These are phyloP conservation scores for Plantago ovata DNA, from an alignment of 257 asterid species.

Conservation along the genomic window DNA sequence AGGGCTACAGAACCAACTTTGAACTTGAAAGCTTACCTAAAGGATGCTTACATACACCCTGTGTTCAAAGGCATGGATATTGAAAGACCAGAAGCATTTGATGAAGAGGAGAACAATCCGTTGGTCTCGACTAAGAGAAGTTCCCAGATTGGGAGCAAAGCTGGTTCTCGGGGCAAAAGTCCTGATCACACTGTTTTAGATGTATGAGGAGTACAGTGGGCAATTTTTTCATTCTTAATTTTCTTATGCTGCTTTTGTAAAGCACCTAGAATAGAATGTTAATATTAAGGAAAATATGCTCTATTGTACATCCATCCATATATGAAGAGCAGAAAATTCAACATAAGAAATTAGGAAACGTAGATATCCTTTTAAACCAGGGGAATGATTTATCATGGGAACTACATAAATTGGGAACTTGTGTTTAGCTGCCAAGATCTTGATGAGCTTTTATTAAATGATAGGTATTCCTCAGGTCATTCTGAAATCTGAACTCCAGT, in stretches of 20 bases:
- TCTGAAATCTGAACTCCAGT: too few relatives aligned
- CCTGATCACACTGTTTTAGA: slow-evolving; percentile 20
- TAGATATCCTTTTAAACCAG: too few relatives aligned
- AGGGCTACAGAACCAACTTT: slow-evolving; percentile 51
- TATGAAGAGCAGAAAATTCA: neutral
- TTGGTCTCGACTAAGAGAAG: slow-evolving; percentile 46
- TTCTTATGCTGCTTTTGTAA: neutral
- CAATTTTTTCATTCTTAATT: slow-evolving; percentile 8
- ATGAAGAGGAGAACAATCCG: slow-evolving; percentile 50
- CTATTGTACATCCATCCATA: neutral
- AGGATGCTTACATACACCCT: slow-evolving; percentile 55
- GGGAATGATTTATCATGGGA: neutral
- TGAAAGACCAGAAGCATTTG: slow-evolving; percentile 27
- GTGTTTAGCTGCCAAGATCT: neutral
- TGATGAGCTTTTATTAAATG: neutral
- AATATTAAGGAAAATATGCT: neutral
- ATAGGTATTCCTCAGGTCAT: neutral
- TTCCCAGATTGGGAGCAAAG: slow-evolving; percentile 27
- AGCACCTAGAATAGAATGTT: slow-evolving; percentile 13
- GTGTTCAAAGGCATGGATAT: slow-evolving; percentile 39
- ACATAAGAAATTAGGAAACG: neutral
- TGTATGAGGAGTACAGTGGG: slow-evolving; percentile 4
- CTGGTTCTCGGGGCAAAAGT: slow-evolving; percentile 27
- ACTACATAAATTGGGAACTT: neutral
- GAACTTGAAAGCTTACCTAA: slow-evolving; percentile 46